These are phyloP conservation scores for Thyridium curvatum DNA, from an alignment of 2,329 filamentous ascomycete species.

Conservation along the genomic window DNA sequence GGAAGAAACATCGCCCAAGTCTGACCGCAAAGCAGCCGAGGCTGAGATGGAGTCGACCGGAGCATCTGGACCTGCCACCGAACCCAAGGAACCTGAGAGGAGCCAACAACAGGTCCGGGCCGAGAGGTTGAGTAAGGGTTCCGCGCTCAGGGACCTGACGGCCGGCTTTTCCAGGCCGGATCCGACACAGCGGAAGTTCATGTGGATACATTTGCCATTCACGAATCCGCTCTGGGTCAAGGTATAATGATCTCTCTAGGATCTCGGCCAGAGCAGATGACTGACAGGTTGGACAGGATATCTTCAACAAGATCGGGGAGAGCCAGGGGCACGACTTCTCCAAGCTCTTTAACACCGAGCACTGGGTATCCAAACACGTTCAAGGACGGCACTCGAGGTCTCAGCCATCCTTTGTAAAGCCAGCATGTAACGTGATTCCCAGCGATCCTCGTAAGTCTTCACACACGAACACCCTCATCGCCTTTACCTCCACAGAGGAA, in stretches of 20 bases:
- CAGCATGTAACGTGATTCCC: conserved; percentile 27
- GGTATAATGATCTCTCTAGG: conserved; percentile 23
- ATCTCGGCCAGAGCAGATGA: neutral
- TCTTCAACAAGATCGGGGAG: conserved; percentile 36
- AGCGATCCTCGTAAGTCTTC: conserved; percentile 22
- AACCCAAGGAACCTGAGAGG: neutral
- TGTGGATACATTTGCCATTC: conserved; percentile 52
- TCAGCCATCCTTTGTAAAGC: conserved; percentile 30
- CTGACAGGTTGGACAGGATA: conserved; percentile 14
- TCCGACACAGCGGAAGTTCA: conserved; percentile 38
- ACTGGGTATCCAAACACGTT: conserved; percentile 32
- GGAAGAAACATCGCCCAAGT: conserved; percentile 14
- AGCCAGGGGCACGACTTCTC: conserved; percentile 29
- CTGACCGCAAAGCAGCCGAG: conserved; percentile 4
- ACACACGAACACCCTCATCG: too few species aligned
- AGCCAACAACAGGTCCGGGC: conserved; percentile 3
- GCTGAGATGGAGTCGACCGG: neutral
- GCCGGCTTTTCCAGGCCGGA: conserved; percentile 34
- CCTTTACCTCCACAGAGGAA: too few species aligned
- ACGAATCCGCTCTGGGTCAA: conserved; percentile 55
- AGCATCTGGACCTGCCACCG: conserved; percentile 1
- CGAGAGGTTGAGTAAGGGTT: conserved; percentile 7
- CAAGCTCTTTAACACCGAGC: conserved; percentile 31
- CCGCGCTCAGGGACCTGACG: conserved; percentile 20
- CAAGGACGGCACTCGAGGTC: conserved; percentile 30